A percentile compares a stretch with the other conserved stretches of the same genome.
These are phyloP conservation scores for Picea abies DNA, from an alignment of 83 land plant genomes.

Conservation along the genomic window DNA sequence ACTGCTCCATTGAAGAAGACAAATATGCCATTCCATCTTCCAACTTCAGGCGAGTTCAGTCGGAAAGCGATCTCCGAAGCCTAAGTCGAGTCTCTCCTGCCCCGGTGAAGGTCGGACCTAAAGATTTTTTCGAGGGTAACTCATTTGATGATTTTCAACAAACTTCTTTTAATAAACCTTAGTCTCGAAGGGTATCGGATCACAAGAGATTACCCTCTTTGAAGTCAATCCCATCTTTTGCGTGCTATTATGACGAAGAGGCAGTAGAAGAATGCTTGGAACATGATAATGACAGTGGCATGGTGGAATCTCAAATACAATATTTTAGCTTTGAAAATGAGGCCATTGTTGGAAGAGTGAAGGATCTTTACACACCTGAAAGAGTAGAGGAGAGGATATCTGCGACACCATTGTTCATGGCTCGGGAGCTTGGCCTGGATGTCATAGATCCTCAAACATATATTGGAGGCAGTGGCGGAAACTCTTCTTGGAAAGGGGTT, in stretches of 20 bases:
- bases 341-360: background rate
- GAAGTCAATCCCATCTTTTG: constrained; percentile 43
- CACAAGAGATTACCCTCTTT: constrained; percentile 5
- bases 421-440: no score
- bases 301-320: background rate
- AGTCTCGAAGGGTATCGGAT: background rate
- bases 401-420: no score
- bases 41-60: no score
- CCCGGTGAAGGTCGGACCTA: background rate
- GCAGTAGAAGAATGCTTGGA: background rate
- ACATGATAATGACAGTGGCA: background rate
- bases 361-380: background rate
- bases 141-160: constrained; percentile 15
- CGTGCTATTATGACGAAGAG: constrained; percentile 19
- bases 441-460: no score
- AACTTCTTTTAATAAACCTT: background rate
- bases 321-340: background rate
- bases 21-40: no score
- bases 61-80: no score
- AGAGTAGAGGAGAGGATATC: no score
- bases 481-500: no score
- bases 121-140: background rate
- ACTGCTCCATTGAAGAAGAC: no score
- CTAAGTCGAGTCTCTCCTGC: background rate
- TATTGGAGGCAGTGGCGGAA: no score